These are phyloP conservation scores for Candida dajiaensis DNA, from an alignment of 805 yeast genomes.

Conservation along the genomic window DNA sequence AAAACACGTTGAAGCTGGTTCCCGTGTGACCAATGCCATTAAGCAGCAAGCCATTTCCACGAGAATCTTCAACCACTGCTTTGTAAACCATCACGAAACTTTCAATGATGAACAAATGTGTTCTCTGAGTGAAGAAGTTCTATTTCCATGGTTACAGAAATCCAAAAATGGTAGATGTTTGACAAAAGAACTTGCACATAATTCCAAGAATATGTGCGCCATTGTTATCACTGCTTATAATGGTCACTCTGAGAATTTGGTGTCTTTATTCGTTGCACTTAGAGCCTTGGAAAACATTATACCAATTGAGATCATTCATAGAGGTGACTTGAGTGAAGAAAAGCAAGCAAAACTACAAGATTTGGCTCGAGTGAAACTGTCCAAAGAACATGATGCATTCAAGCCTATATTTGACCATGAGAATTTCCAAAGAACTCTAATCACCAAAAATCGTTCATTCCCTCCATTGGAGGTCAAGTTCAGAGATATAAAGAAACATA, in stretches of 20 bases:
- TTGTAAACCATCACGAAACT: not conserved
- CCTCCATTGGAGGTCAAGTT: slow-evolving; percentile 25
- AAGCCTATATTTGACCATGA: not conserved
- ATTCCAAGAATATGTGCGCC: slow-evolving; percentile 23
- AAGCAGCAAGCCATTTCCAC: slow-evolving; percentile 4
- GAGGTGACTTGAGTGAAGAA: slow-evolving; percentile 18
- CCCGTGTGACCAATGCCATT: not conserved
- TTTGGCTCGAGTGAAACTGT: not conserved
- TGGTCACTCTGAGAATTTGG: slow-evolving; percentile 14
- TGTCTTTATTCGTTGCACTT: slow-evolving; percentile 20
- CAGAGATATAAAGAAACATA: slow-evolving; percentile 13
- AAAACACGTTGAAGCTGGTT: not conserved
- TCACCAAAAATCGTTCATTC: slow-evolving; percentile 1
- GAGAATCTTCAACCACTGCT: slow-evolving; percentile 4
- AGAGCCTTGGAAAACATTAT: slow-evolving; percentile 23
- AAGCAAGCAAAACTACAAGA: not conserved
- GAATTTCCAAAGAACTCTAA: not conserved
- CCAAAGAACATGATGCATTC: not conserved
- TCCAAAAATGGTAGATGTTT: slow-evolving; percentile 2
- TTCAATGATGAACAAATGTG: not conserved
- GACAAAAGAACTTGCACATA: not conserved
- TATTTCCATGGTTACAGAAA: slow-evolving; percentile 12
- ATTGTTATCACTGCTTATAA: slow-evolving; percentile 26
- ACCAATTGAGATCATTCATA: slow-evolving; percentile 29
- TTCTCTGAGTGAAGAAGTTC: not conserved